Conservation (phyloP, 23 red algal genomes). For the Agarophyton chilense region DNA sequence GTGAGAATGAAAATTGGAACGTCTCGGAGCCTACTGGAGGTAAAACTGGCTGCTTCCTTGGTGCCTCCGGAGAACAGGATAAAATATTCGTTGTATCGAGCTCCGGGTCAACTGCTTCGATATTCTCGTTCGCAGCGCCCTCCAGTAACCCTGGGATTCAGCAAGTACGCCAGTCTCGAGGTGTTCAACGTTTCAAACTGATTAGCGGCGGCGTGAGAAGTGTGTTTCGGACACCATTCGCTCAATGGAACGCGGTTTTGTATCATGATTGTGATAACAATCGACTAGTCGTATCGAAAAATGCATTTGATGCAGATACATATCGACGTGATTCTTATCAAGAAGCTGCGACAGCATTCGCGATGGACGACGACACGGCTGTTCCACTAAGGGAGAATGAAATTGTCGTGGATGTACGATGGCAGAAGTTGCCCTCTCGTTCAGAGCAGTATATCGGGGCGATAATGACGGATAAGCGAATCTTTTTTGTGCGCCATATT, state of each 20-base stretch:
- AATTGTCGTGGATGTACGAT: constrained; percentile 61
- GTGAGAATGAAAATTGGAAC: constrained; percentile 56
- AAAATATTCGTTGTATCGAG: constrained; percentile 33
- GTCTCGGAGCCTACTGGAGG: constrained; percentile 47
- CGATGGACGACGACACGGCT: constrained; percentile 29
- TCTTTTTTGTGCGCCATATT: constrained; percentile 53
- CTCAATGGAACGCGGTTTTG: constrained; percentile 37
- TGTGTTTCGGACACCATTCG: constrained; percentile 65
- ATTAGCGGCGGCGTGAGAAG: background rate
- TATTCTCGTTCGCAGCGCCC: constrained; percentile 47
- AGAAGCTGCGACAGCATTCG: background rate
- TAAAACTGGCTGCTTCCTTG: constrained; percentile 47
- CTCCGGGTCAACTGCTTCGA: constrained; percentile 26
- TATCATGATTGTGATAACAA: constrained; percentile 27
- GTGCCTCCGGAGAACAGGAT: constrained; percentile 35
- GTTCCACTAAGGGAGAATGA: constrained; percentile 33
- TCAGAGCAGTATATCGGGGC: constrained; percentile 49
- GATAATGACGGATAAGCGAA: constrained; percentile 56
- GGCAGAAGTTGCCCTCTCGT: constrained; percentile 43
- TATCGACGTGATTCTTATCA: background rate
- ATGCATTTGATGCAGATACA: constrained; percentile 14
- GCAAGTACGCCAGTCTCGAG: background rate
- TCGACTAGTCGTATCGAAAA: constrained; percentile 25
- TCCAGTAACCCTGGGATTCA: background rate
- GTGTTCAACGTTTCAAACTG: constrained; percentile 60